Evolutionary conservation across 2,329 filamentous ascomycete genomes (phyloP).

Genomic region (Incumbomyces delicatus): DNA sequence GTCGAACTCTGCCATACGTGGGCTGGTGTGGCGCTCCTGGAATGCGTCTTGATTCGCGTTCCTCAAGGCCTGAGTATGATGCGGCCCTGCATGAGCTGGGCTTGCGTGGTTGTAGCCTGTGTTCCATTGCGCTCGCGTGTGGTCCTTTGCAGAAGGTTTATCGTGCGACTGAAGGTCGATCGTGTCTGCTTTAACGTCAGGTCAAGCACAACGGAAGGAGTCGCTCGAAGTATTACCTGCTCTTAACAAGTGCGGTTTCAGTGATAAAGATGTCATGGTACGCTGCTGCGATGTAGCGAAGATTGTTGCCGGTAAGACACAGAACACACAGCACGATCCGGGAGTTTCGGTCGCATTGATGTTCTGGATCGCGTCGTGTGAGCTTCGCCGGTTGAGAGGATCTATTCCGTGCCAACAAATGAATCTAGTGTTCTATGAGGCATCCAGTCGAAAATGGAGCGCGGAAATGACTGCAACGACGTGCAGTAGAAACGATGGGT

Average conservation of each 20-base stretch:
- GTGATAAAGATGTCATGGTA: slow-evolving; percentile 26
- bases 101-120: slow-evolving; percentile 39
- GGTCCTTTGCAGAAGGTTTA: slow-evolving; percentile 75
- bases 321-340: not conserved
- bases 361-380: not conserved
- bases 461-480: not conserved
- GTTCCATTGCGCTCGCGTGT: slow-evolving; percentile 47
- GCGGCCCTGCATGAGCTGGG: slow-evolving; percentile 53
- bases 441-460: not conserved
- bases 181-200: slow-evolving; percentile 54
- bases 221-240: slow-evolving; percentile 27
- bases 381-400: not conserved
- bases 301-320: not conserved
- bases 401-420: no score
- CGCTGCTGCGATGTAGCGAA: not conserved
- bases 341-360: slow-evolving; percentile 5
- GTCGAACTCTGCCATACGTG: slow-evolving; percentile 43
- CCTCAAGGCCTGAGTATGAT: slow-evolving; percentile 76
- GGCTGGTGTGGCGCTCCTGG: slow-evolving; percentile 59
- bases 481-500: not conserved
- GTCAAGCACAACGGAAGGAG: no score
- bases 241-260: slow-evolving; percentile 34
- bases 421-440: no score
- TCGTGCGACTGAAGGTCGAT: slow-evolving; percentile 85
- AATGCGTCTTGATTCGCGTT: slow-evolving; percentile 67